Base-by-base conservation (phyloP, 2,329 filamentous ascomycete genomes). In the Ophiosphaerella herpotricha region DNA sequence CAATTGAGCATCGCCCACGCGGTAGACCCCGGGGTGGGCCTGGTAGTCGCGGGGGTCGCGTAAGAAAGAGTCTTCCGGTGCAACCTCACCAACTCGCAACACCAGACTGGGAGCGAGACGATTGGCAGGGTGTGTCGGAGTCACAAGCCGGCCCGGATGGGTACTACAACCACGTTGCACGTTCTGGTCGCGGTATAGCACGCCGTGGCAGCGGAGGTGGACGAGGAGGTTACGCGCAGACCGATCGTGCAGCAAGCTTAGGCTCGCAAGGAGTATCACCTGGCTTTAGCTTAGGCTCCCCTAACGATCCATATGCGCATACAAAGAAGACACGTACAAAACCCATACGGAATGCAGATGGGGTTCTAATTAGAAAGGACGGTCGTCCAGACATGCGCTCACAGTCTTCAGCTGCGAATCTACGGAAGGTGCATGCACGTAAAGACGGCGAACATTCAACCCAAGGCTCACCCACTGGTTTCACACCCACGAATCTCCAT, bases 381-480 rank as follows among this genome's bases (percentile, higher is more conserved):
- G 78, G 78, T 5, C 65, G 76, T 9, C 78, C 78, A 5, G 78
- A 81, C 49, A 80, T 79, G 77, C 75, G 78, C 9, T 78, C 75
- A 26, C 77, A 80, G n/a, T 78, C 75, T 53, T 78, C 76, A 11
- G 78, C 78, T n/a, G 77, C 78, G 40, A 80, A 80, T 50, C 61
- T 80, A 12, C 73, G 78, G 34, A 80, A 80, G 55, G 78, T 80
- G 3, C 78, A 80, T 57, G 77, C 77, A 21, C 74, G 77, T 49
- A 80, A 79, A 46, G 78, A 80, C 35, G 57, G 55, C 12, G 67
- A 71, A 23, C 52, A 24, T 5, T 36, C 60, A 35, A 61, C 60
- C 24, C 58, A 55, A 33, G 43, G 43, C 11, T 54, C 54, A 11
- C 64, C 64, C 4, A 57, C 60, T 8, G 48, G 52, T 7, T 61